Conservation (phyloP, 345 rosid species). For the Lepidium didymum region DNA sequence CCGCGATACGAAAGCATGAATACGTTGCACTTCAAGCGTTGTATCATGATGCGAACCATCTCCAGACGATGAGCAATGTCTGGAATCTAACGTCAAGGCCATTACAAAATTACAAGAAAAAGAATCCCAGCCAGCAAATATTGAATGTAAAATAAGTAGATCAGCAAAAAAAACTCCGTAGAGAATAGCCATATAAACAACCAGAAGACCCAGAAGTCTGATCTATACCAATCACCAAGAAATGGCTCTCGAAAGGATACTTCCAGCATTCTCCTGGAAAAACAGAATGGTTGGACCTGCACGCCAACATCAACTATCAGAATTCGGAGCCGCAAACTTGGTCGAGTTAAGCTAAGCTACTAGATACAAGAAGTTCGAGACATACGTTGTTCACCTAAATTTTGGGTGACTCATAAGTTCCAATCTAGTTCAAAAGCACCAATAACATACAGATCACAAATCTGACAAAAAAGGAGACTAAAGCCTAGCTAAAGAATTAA, state of each 20-base stretch:
- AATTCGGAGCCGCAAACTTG: not conserved
- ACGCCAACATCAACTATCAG: conserved; percentile 19
- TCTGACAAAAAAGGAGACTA: not conserved
- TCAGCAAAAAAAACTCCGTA: not conserved
- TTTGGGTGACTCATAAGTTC: not conserved
- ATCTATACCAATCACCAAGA: not conserved
- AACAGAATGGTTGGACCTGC: conserved; percentile 97
- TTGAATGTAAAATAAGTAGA: not conserved
- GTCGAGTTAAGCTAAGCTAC: not conserved
- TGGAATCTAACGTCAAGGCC: conserved; percentile 48
- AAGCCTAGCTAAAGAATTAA: not conserved
- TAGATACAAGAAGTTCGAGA: not conserved
- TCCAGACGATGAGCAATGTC: conserved; percentile 99
- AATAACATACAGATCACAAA: conserved; percentile 4
- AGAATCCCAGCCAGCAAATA: not conserved
- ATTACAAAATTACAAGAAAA: conserved; percentile 9
- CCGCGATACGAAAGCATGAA: conserved; percentile 99
- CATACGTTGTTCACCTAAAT: not conserved
- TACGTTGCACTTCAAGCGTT: conserved; percentile 81
- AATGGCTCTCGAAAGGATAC: conserved; percentile 56
- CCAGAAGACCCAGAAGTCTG: not conserved
- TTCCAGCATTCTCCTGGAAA: conserved; percentile 99
- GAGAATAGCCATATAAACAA: not conserved
- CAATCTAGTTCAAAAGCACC: not conserved
- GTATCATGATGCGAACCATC: conserved; percentile 86